Base-by-base conservation (phyloP, 2,329 filamentous ascomycete genomes). In the Botrytis aclada region DNA sequence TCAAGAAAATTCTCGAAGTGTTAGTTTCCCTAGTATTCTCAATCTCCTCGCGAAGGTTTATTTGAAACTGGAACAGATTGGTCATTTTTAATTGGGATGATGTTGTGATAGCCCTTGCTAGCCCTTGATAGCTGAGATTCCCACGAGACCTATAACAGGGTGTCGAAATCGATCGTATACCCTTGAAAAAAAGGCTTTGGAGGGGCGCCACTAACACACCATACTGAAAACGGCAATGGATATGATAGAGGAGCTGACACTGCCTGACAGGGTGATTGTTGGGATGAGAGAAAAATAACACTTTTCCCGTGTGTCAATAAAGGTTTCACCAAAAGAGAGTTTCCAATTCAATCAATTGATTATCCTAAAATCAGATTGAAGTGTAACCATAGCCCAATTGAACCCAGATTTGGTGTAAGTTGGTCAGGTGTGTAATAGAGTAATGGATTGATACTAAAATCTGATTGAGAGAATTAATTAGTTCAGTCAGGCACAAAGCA, bases 61-160 rank as follows among this genome's bases (percentile, higher is more conserved):
- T 39, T 47, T 18, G 43, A 65, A 16, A 47, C 43, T 51, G 5
- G 63, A 66, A 51, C 45, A 8, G 9, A 66, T 66, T 51, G 32
- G 32, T 51, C 43, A 66, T 51, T 37, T 62, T 51, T 39, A n/a
- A 29, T 54, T 67, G 25, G 56, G 64, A 41, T 67, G 25, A n/a
- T 63, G 37, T 54, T 29, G 41, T 64, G 29, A 45, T 67, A 54
- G 22, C 34, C 34, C 25, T 41, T 25, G 16, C 4, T 67, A 54
- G 22, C 34, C 34, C 25, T 41, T 25, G 16, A 6, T 67, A 54
- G 34, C 34, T 62, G 20, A 70, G 56, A 62, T 62, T 32, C 41
- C 56, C 56, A 70, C 29, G 9, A n/a, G 54, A 62, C 43, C 37
- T 12, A 56, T 70, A 62, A 45, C 67, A 70, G 41, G 56, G 67